phyloP scores from a whole-genome alignment of 805 yeast species.

The Saccharomycopsis fibuligera region DNA sequence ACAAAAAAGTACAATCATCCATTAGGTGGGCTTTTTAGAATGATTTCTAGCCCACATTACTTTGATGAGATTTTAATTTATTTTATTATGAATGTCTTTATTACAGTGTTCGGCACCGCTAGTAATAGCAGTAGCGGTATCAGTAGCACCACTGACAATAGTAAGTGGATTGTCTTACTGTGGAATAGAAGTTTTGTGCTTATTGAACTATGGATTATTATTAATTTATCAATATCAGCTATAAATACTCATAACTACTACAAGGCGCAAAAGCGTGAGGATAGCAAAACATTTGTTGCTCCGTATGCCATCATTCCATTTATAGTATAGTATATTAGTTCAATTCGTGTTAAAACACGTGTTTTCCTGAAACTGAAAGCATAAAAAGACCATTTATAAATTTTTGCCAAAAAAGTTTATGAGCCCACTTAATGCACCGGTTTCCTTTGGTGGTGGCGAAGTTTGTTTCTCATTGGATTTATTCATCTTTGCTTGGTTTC shows the following conservation, averaged over 20 bases:
- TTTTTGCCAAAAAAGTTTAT: slow-evolving; percentile 16
- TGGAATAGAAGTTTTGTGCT: slow-evolving; percentile 5
- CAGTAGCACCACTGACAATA: too few species aligned
- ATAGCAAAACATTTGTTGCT: slow-evolving; percentile 6
- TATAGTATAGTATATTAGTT: slow-evolving; percentile 3
- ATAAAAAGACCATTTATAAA: neutral
- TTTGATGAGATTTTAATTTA: slow-evolving; percentile 60
- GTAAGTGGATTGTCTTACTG: too few species aligned
- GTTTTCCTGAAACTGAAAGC: neutral
- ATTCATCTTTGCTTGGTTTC: neutral
- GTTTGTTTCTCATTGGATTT: neutral
- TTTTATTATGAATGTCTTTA: slow-evolving; percentile 2
- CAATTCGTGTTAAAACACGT: neutral
- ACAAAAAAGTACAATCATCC: slow-evolving; percentile 56
- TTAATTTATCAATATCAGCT: slow-evolving; percentile 15
- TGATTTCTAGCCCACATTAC: slow-evolving; percentile 62
- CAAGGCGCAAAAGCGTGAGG: neutral
- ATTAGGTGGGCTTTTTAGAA: slow-evolving; percentile 39
- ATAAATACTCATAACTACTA: slow-evolving; percentile 11
- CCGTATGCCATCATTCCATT: slow-evolving; percentile 18
- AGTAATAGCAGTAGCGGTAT: too few species aligned
- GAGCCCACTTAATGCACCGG: slow-evolving; percentile 16
- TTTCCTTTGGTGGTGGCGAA: neutral
- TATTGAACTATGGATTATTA: slow-evolving; percentile 10
- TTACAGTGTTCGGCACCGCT: too few species aligned